Evolutionary conservation across 2,329 filamentous ascomycete species (phyloP).

Genomic region (Graphiopsis chlorocephala): DNA sequence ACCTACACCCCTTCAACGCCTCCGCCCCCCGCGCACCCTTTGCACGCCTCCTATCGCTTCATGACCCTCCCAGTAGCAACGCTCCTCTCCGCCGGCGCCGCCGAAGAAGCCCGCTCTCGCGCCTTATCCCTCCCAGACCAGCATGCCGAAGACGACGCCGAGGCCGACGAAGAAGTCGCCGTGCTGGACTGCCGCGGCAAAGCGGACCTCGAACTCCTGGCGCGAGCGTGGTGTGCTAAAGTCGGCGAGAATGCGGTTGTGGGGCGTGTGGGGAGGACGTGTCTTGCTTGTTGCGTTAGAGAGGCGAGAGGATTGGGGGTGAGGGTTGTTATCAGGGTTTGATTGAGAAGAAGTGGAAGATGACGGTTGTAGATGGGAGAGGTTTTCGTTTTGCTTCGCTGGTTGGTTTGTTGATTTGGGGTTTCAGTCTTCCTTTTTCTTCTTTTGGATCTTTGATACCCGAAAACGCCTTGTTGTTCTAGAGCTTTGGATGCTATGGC

Average conservation of each 20-base stretch:
- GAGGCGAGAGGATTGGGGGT: slow-evolving; percentile 71
- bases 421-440: neutral
- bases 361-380: neutral
- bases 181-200: slow-evolving; percentile 55
- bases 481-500: too few relatives aligned
- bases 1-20: slow-evolving; percentile 24
- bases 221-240: slow-evolving; percentile 70
- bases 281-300: slow-evolving; percentile 69
- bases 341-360: slow-evolving; percentile 2
- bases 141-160: neutral
- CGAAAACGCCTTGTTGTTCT: neutral
- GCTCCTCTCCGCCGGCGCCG: slow-evolving; percentile 20
- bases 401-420: neutral
- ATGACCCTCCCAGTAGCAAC: slow-evolving; percentile 35
- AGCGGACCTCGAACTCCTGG: slow-evolving; percentile 66
- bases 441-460: slow-evolving; percentile 4
- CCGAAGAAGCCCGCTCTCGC: slow-evolving; percentile 14
- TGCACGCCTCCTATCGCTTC: slow-evolving; percentile 40
- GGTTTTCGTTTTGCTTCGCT: neutral
- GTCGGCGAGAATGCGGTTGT: slow-evolving; percentile 72
- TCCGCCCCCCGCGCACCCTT: slow-evolving; percentile 37
- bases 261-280: slow-evolving; percentile 65
- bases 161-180: slow-evolving; percentile 32
- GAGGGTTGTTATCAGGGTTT: slow-evolving; percentile 58
- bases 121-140: slow-evolving; percentile 14